phyloP scores from a whole-genome alignment of 257 asterid genomes.

The Mitragyna speciosa region DNA sequence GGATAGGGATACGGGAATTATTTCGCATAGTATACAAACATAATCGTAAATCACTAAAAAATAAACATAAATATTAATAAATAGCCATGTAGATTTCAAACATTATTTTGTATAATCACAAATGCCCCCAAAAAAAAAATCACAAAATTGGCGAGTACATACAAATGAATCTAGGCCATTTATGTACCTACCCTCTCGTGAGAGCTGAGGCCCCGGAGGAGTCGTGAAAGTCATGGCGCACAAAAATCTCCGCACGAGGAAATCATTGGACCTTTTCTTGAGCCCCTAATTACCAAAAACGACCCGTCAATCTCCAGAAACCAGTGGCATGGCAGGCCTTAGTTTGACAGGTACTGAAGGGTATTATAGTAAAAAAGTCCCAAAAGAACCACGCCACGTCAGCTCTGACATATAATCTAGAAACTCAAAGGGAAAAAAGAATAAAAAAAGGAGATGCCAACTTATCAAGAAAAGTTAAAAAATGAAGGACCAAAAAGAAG shows the following conservation, averaged over 20 bases:
- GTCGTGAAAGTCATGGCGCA: neutral
- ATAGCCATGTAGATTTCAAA: too few species aligned
- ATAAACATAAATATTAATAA: too few species aligned
- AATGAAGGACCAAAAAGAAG: too few species aligned
- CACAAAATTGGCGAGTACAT: too few species aligned
- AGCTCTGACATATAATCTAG: neutral
- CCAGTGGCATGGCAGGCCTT: too few species aligned
- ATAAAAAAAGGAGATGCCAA: neutral
- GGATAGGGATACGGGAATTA: too few species aligned
- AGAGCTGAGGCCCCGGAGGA: neutral
- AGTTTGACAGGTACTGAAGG: slow-evolving; percentile 5
- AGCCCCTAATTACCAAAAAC: neutral
- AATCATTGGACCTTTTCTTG: neutral
- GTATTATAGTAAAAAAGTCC: slow-evolving; percentile 4
- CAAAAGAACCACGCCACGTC: slow-evolving; percentile 17
- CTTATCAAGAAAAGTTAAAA: neutral
- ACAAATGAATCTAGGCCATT: too few species aligned
- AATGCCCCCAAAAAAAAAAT: too few species aligned
- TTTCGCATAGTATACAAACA: too few species aligned
- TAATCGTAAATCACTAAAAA: too few species aligned
- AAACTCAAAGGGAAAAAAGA: slow-evolving; percentile 6
- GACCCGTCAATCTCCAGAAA: neutral
- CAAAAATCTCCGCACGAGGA: neutral
- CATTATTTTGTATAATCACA: too few species aligned
- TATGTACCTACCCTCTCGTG: too few species aligned